A percentile compares a stretch with the other conserved stretches of the same genome.
phyloP scores from a whole-genome alignment of 257 asterid genomes.

The Apocynum venetum region DNA sequence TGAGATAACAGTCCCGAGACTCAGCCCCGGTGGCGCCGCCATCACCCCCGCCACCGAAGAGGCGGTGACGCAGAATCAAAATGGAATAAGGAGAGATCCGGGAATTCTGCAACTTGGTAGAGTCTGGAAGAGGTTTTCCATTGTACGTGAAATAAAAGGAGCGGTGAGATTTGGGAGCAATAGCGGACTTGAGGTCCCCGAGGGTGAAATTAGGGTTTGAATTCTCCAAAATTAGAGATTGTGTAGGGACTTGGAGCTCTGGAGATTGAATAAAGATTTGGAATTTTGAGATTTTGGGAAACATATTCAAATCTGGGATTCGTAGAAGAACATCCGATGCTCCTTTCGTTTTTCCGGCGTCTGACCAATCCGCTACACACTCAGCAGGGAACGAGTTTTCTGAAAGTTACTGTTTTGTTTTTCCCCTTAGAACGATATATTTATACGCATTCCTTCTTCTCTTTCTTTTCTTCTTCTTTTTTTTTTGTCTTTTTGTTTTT shows the following conservation, averaged over 20 bases:
- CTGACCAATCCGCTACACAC: neutral
- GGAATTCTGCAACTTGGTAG: constrained; percentile 34
- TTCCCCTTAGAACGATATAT: too few relatives aligned
- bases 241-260: constrained; percentile 49
- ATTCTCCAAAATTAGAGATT: constrained; percentile 38
- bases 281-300: constrained; percentile 19
- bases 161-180: constrained; percentile 27
- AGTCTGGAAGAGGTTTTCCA: constrained; percentile 52
- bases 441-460: too few relatives aligned
- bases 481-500: too few relatives aligned
- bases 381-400: too few relatives aligned
- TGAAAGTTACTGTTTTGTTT: too few relatives aligned
- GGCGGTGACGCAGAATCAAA: constrained; percentile 51
- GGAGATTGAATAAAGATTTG: constrained; percentile 65
- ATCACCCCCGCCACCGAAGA: constrained; percentile 86
- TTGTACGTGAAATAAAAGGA: constrained; percentile 56
- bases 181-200: constrained; percentile 44
- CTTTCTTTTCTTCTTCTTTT: too few relatives aligned
- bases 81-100: constrained; percentile 50
- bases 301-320: constrained; percentile 20
- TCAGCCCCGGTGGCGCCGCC: constrained; percentile 98
- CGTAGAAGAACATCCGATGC: neutral
- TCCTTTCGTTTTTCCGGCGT: neutral
- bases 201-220: constrained; percentile 57
- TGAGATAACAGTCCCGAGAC: constrained; percentile 82